phyloP scores from a whole-genome alignment of 768 basidiomycete genomes.

The Leccinum truebloodii region DNA sequence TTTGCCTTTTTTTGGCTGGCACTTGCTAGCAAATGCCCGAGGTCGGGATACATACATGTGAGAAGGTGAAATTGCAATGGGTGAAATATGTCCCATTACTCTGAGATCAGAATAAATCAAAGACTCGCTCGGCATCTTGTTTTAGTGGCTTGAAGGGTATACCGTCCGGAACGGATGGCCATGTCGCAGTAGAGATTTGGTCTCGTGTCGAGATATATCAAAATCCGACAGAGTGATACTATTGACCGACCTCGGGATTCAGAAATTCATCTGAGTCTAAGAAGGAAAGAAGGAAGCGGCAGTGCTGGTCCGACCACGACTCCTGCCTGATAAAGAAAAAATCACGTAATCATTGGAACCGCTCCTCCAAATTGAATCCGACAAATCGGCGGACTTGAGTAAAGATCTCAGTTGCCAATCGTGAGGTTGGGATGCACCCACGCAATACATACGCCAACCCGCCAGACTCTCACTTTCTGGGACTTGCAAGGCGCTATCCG shows the following conservation, averaged over 20 bases:
- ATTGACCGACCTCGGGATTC: neutral
- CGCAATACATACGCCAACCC: constrained; percentile 39
- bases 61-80: neutral
- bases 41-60: neutral
- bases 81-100: neutral
- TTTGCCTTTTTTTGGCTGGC: neutral
- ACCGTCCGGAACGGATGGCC: too few species aligned
- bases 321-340: neutral
- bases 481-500: constrained; percentile 58
- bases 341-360: neutral
- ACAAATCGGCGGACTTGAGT: neutral
- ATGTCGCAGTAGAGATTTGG: too few species aligned
- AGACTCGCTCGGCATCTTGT: too few species aligned
- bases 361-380: neutral
- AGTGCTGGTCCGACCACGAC: neutral
- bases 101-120: too few species aligned
- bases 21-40: neutral
- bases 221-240: neutral
- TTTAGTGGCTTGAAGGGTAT: too few species aligned
- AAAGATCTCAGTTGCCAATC: neutral
- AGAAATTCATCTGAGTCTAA: neutral
- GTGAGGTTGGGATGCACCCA: neutral
- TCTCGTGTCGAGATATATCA: too few species aligned
- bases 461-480: constrained; percentile 69
- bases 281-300: neutral